Evolutionary conservation across 2,329 filamentous ascomycete species (phyloP), one percentile per base, ranked within the genome.

Genomic region (Escovopsis sp.): DNA sequence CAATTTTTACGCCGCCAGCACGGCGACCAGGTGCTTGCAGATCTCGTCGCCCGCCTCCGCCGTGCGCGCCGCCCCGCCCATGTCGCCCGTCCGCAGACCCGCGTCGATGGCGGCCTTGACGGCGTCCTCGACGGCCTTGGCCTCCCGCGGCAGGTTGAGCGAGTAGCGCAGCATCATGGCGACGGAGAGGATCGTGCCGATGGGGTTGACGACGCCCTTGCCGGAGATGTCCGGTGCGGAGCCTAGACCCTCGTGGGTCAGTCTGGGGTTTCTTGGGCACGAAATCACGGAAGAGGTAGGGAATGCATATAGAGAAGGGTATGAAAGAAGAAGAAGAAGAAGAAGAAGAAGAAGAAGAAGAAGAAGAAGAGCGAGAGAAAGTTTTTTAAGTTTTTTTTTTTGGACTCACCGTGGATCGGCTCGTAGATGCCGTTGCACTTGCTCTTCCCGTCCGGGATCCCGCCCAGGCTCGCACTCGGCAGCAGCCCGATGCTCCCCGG

Each of bases 81-180:
- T 83, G 59, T 96, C 89, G 58, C 75, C 81, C 13, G 89, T 95
- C 48, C 78, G 71, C 38, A 88, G 63, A 31, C 85, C 85, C 42
- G 68, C 72, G 59, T 95, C 87, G 48, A 95, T 81, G 40, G 84
- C 81, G 42, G 72, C 75, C 57, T 76, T 74, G 39, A 94, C 87
- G 4, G 88, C 87, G 45, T 79, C 72, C 65, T 95, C 87, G 48
- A 95, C 76, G 39, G 79, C 76, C 46, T 75, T 72, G 30, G 88
- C 83, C 62, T 95, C 81, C 39, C 76, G 71, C 27, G 82, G 78
- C 50, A 88, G 75, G 54, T 79, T 77, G 45, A 96, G 75, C 12
- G 87, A 94, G 71, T 95, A 96, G 57, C 86, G 81, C 55, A 95
- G 74, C 81, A 98, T 84, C 87, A 96, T 94, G 54, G 86, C 86